These are phyloP conservation scores for Amoebophrya sp. DNA, from an alignment of 169 alveolate genomes.

Conservation along the genomic window DNA sequence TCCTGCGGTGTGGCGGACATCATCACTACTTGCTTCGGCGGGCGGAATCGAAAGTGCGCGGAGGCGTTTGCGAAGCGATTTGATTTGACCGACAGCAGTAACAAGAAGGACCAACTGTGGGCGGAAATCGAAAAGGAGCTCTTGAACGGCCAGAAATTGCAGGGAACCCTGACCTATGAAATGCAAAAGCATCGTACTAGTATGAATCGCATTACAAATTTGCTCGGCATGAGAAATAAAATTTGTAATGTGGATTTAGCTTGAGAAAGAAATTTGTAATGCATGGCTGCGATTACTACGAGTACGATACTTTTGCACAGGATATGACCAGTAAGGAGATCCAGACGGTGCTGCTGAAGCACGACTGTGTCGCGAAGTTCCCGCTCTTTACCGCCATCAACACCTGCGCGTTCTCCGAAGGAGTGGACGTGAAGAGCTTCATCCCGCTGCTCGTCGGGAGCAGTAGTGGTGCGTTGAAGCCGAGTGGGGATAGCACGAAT, in stretches of 20 bases:
- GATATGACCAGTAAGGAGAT: background rate
- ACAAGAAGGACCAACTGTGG: slow-evolving; percentile 62
- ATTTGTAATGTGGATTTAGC: too few species aligned
- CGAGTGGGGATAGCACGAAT: too few species aligned
- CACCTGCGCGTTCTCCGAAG: too few species aligned
- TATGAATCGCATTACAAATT: too few species aligned
- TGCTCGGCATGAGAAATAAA: too few species aligned
- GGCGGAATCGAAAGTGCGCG: slow-evolving; percentile 81
- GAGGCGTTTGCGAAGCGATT: slow-evolving; percentile 72
- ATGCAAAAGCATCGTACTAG: too few species aligned
- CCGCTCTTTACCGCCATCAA: background rate
- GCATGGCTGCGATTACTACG: too few species aligned
- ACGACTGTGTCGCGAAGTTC: background rate
- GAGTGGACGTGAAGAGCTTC: too few species aligned
- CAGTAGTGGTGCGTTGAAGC: too few species aligned
- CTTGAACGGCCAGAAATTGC: slow-evolving; percentile 75
- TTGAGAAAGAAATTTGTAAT: too few species aligned
- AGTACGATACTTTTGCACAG: too few species aligned
- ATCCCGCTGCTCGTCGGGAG: too few species aligned
- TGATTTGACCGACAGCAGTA: slow-evolving; percentile 58
- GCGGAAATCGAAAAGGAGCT: slow-evolving; percentile 71
- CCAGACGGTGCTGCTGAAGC: background rate
- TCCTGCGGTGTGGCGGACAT: slow-evolving; percentile 86
- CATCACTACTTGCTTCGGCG: slow-evolving; percentile 83
- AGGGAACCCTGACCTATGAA: slow-evolving; percentile 54